Evolutionary conservation across 1,284 basidiomycete species (phyloP).

Genomic region (Athelia psychrophila): DNA sequence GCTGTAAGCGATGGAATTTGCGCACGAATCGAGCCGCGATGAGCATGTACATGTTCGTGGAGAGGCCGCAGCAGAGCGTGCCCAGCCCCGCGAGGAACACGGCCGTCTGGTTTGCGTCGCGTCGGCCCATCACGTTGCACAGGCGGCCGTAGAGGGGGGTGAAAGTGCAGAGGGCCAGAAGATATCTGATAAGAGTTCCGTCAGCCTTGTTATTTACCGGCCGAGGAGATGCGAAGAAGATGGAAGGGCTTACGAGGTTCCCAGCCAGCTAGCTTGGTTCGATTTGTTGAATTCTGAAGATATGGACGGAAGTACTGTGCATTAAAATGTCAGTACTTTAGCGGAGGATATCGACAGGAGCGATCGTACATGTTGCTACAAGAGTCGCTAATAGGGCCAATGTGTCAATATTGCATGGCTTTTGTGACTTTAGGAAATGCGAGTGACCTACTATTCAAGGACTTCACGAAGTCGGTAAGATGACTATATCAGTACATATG

Average conservation of each 20-base stretch:
- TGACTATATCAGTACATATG: constrained; percentile 4
- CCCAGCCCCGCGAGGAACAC: constrained; percentile 70
- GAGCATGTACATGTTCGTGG: constrained; percentile 72
- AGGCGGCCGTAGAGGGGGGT: constrained; percentile 80
- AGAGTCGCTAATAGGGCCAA: constrained; percentile 37
- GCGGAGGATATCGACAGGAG: no score
- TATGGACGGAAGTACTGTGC: constrained; percentile 73
- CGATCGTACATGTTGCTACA: constrained; percentile 49
- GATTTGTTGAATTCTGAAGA: constrained; percentile 77
- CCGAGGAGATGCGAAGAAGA: no score
- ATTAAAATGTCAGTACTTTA: neutral
- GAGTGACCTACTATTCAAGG: constrained; percentile 55
- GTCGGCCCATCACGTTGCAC: constrained; percentile 76
- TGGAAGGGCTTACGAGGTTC: constrained; percentile 63
- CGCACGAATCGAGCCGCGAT: constrained; percentile 75
- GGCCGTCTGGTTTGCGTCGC: constrained; percentile 68
- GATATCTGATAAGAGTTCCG: no score
- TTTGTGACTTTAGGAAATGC: no score
- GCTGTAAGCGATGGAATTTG: constrained; percentile 7
- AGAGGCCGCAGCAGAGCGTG: constrained; percentile 72
- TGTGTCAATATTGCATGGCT: constrained; percentile 5
- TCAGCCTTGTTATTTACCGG: no score
- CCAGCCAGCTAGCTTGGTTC: constrained; percentile 80
- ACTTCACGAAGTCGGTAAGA: constrained; percentile 31
- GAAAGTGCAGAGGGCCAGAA: constrained; percentile 78